These are phyloP conservation scores for Paraconiothyrium sp. DNA, from an alignment of 2,329 filamentous ascomycete species.

Conservation along the genomic window DNA sequence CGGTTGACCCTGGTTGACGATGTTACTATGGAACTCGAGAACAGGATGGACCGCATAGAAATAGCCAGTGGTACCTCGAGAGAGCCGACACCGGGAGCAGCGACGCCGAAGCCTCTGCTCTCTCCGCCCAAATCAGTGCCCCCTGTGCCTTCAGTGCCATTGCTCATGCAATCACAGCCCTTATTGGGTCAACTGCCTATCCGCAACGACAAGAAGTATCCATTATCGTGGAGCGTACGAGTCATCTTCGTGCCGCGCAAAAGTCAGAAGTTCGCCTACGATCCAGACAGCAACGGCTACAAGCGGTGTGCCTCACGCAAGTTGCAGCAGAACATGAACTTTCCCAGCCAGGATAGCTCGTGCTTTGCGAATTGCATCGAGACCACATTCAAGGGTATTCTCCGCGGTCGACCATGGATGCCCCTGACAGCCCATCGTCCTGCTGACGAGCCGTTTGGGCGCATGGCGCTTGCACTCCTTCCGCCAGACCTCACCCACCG, in stretches of 20 bases:
- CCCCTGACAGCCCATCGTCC: conserved; percentile 51
- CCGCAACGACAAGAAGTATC: conserved; percentile 50
- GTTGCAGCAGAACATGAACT: conserved; percentile 50
- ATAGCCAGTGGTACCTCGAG: conserved; percentile 33
- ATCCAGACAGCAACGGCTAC: conserved; percentile 51
- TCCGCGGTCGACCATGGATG: conserved; percentile 53
- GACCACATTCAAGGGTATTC: conserved; percentile 45
- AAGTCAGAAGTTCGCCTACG: conserved; percentile 49
- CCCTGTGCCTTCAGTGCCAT: conserved; percentile 39
- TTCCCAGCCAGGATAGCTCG: conserved; percentile 48
- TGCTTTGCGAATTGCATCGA: conserved; percentile 50
- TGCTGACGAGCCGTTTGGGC: conserved; percentile 49
- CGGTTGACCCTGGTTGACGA: conserved; percentile 51
- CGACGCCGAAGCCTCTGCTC: conserved; percentile 37
- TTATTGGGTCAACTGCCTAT: conserved; percentile 46
- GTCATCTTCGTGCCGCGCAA: conserved; percentile 52
- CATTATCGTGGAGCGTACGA: conserved; percentile 48
- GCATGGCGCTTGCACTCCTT: conserved; percentile 49
- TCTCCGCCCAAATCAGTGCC: conserved; percentile 34
- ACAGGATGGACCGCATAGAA: conserved; percentile 49
- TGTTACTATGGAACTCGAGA: conserved; percentile 51
- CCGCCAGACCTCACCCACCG: conserved; percentile 44
- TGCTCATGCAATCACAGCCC: conserved; percentile 41
- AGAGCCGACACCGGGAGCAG: conserved; percentile 41
- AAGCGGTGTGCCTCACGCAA: conserved; percentile 50